A percentile compares a stretch with the other conserved stretches of the same genome.
Evolutionary conservation across 2,329 filamentous ascomycete species (phyloP).

Genomic region (Fusarium robinianum): DNA sequence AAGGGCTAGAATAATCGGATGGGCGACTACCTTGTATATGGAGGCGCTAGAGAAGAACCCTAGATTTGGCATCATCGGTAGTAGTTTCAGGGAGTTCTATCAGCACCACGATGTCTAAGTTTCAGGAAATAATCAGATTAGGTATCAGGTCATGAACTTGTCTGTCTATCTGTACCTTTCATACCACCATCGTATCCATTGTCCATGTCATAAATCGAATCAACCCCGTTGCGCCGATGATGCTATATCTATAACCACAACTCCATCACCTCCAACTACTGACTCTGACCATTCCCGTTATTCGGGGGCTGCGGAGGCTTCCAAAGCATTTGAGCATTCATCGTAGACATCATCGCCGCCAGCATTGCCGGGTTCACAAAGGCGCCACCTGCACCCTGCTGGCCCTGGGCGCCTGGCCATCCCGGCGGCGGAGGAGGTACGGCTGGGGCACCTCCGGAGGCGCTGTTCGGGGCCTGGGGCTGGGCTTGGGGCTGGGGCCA

Average conservation of each 20-base stretch:
- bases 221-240: constrained; percentile 24
- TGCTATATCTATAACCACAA: not conserved
- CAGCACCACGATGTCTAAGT: too few relatives aligned
- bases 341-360: constrained; percentile 52
- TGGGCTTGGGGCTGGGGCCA: constrained; percentile 45
- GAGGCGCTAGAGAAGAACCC: constrained; percentile 11
- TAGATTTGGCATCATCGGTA: constrained; percentile 7
- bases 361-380: constrained; percentile 65
- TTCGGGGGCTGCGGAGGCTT: constrained; percentile 38
- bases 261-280: constrained; percentile 20
- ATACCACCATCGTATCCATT: too few relatives aligned
- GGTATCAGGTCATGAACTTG: constrained; percentile 13
- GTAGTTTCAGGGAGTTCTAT: too few relatives aligned
- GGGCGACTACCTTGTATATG: constrained; percentile 23
- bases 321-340: constrained; percentile 43
- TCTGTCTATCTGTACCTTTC: constrained; percentile 27
- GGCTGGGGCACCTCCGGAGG: constrained; percentile 38
- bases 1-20: constrained; percentile 2
- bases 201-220: too few relatives aligned
- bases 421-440: constrained; percentile 50
- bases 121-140: not conserved
- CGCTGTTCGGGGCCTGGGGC: constrained; percentile 26
- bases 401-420: constrained; percentile 39
- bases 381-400: constrained; percentile 44
- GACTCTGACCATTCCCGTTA: constrained; percentile 33